Evolutionary conservation across 148 eudicot species (phyloP), one percentile per base, ranked within the genome.

Genomic region (Suaeda aralocaspica): DNA sequence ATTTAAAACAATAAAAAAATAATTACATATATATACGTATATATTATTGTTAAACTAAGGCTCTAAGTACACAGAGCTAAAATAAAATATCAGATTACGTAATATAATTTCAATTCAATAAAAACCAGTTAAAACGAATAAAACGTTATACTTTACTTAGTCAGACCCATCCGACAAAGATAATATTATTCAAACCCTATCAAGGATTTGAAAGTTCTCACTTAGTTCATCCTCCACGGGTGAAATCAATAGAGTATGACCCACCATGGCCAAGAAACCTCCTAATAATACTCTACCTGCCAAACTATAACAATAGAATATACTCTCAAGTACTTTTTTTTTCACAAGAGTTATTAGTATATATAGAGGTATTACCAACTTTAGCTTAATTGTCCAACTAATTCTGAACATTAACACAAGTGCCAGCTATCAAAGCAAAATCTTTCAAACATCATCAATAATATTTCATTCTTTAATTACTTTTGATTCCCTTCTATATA

Each of bases 361-460:
- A 69, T 21, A 61, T 28, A 49, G 26, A 12, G 53, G 1, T 31
- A 48, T 14, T 31, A 73, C 77, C 77, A 65, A 62, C 70, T 70
- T 34, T 59, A 14, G 22, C 25, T 42, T 24, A 59, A 66, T 24
- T 70, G 59, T 66, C 19, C 16, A 16, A 64, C 52, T 36, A 57
- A 55, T 48, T 70, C 79, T 57, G 19, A 45, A 22, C 59, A 70
- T 8, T 36, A 52, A 26, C 42, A 44, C 56, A 57, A 68, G 33
- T 21, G 63, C 71, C 79, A 76, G 74, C 79, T 70, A 45, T 60
- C 64, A 39, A 34, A 21, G 33, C 67, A 56, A n/a, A n/a, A 63
- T 59, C 72, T 75, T 53, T 65, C n/a, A 59, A 49, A 36, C 71
- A 64, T 74, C 67, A 74, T 3, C 61, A 11, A 18, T 34, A 9